These are phyloP conservation scores for Candida sithepensis DNA, from an alignment of 805 yeast species.

Conservation along the genomic window DNA sequence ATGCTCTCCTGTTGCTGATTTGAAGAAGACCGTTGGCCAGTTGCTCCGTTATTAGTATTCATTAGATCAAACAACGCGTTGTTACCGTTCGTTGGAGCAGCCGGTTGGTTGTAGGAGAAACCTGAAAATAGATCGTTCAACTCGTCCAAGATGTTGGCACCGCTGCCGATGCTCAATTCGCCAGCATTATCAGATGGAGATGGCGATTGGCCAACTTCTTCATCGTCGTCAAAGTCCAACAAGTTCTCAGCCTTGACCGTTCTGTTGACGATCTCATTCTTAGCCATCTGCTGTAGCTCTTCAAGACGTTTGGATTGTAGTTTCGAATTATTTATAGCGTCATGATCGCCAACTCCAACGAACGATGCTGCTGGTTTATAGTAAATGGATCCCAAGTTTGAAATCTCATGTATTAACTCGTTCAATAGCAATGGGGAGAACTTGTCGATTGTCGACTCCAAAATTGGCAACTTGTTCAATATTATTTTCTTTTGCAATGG, in stretches of 20 bases:
- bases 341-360: constrained; percentile 17
- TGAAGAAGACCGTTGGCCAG: not conserved
- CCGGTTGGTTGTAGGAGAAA: constrained; percentile 25
- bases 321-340: constrained; percentile 20
- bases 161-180: constrained; percentile 12
- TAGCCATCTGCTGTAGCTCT: constrained; percentile 75
- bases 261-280: constrained; percentile 60
- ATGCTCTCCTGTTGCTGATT: not conserved
- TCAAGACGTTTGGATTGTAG: constrained; percentile 57
- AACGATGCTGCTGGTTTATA: constrained; percentile 76
- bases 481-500: constrained; percentile 51
- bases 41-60: not conserved
- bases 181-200: constrained; percentile 12
- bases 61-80: constrained; percentile 11
- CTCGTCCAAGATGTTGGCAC: constrained; percentile 58
- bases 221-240: constrained; percentile 79
- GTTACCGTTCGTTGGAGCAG: constrained; percentile 3
- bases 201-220: constrained; percentile 19
- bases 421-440: constrained; percentile 68
- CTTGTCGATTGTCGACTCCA: constrained; percentile 66
- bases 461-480: constrained; percentile 61
- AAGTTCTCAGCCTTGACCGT: constrained; percentile 72
- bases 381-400: constrained; percentile 84
- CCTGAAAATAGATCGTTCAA: constrained; percentile 65
- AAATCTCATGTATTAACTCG: constrained; percentile 68